phyloP scores from a whole-genome alignment of 2,329 filamentous ascomycete species.

The Penicillium fuscoglaucum region DNA sequence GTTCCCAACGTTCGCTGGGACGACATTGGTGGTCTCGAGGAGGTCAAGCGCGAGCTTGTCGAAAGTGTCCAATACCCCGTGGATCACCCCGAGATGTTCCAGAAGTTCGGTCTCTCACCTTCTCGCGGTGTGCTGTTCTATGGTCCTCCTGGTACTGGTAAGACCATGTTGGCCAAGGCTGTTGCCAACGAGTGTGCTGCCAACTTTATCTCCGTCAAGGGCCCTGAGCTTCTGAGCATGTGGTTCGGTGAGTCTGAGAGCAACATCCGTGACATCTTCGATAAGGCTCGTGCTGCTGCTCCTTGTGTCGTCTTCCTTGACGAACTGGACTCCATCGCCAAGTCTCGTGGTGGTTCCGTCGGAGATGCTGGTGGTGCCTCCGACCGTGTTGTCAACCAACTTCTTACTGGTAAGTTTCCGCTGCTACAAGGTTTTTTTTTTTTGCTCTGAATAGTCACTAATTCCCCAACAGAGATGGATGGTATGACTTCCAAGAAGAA shows the following conservation, averaged over 20 bases:
- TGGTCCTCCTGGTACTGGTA: slow-evolving; percentile 98
- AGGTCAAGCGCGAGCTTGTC: slow-evolving; percentile 98
- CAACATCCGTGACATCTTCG: slow-evolving; percentile 99
- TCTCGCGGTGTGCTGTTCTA: slow-evolving; percentile 99
- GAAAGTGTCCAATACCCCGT: slow-evolving; percentile 99
- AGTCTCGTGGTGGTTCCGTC: slow-evolving; percentile 94
- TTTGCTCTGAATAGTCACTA: slow-evolving; percentile 38
- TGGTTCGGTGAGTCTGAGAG: slow-evolving; percentile 99
- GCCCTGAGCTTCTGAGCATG: slow-evolving; percentile 97
- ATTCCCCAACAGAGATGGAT: slow-evolving; percentile 76
- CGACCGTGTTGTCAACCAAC: slow-evolving; percentile 99
- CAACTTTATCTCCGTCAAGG: slow-evolving; percentile 99
- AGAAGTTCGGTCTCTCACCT: slow-evolving; percentile 98
- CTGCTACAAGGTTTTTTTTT: background rate
- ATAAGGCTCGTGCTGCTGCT: slow-evolving; percentile 97
- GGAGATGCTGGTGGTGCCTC: slow-evolving; percentile 97
- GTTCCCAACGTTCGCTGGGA: slow-evolving; percentile 99
- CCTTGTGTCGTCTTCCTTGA: slow-evolving; percentile 99
- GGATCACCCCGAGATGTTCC: slow-evolving; percentile 99
- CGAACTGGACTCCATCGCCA: slow-evolving; percentile 97
- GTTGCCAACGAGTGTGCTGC: slow-evolving; percentile 98
- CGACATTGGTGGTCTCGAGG: slow-evolving; percentile 97
- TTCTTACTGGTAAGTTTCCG: slow-evolving; percentile 76
- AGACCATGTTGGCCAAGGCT: slow-evolving; percentile 98
- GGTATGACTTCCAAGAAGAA: slow-evolving; percentile 99